Evolutionary conservation across 345 rosid genomes (phyloP), one percentile per base, ranked within the genome.

Genomic region (Mercurialis annua): DNA sequence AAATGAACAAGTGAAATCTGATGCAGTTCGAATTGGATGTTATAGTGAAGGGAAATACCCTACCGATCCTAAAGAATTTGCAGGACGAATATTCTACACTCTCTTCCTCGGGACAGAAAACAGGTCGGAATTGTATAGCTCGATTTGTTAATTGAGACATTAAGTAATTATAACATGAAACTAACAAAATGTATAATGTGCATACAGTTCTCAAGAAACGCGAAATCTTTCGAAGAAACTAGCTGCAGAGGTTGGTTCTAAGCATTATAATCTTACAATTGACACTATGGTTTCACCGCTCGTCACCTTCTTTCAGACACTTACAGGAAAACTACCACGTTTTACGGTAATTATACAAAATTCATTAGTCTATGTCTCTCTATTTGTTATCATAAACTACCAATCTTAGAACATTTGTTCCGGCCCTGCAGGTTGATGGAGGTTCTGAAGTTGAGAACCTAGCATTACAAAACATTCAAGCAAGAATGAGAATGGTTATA

Each of bases 381-480:
- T n/a, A n/a, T n/a, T 16, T 11, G 6, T 48, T n/a, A 17, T 4
- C 1, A 17, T 9, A 17, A 16, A 20, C n/a, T 34, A 34, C 40
- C 40, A 34, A 40, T 40, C 44, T 40, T 14, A 8, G 11, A 40
- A 34, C 40, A 34, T 7, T 40, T 40, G 11, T 40, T 40, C n/a
- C n/a, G n/a, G n/a, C 10, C 7, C 23, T 7, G 26, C 81, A 90
- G 97, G 82, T 93, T 33, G 98, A 93, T 82, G 98, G 98, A 51
- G 98, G 98, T 77, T 90, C 97, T 43, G 80, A 82, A 18, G 71
- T 66, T 55, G 98, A 93, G 86, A 93, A 93, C 76, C 84, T 93
- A 58, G 98, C 97, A 21, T 81, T 93, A 77, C 98, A 93, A 81
- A 93, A 93, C 77, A 90, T 93, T 76, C 98, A 93, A 85, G 98